phyloP scores from a whole-genome alignment of 1,284 basidiomycete species.

The Leccinum pachyderme region DNA sequence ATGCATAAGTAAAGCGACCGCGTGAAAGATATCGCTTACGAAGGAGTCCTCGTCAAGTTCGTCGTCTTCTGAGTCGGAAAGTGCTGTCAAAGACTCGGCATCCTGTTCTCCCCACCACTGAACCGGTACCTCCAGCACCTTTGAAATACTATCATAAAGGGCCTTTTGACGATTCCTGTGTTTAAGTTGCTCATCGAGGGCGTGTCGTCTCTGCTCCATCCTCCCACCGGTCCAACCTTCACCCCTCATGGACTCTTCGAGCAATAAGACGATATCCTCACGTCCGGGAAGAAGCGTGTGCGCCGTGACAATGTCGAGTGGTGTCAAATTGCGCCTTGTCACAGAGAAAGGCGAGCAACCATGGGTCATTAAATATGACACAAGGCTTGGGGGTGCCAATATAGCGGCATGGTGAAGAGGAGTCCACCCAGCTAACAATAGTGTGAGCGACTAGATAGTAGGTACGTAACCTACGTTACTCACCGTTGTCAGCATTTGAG shows the following conservation, averaged over 20 bases:
- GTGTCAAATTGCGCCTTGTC: slow-evolving; percentile 75
- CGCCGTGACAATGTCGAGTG: slow-evolving; percentile 83
- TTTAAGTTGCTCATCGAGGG: slow-evolving; percentile 56
- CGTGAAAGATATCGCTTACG: slow-evolving; percentile 40
- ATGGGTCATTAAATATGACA: slow-evolving; percentile 90
- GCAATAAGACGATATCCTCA: slow-evolving; percentile 73
- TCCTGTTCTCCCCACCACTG: slow-evolving; percentile 64
- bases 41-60: slow-evolving; percentile 48
- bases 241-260: slow-evolving; percentile 80
- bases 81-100: slow-evolving; percentile 35
- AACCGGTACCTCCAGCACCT: slow-evolving; percentile 51
- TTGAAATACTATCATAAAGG: slow-evolving; percentile 54
- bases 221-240: slow-evolving; percentile 71
- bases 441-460: slow-evolving; percentile 6
- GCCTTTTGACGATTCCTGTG: slow-evolving; percentile 51
- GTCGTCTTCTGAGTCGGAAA: slow-evolving; percentile 46
- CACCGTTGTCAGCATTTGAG: slow-evolving; percentile 61
- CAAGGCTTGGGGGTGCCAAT: slow-evolving; percentile 84
- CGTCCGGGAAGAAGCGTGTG: slow-evolving; percentile 77
- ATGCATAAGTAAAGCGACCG: slow-evolving; percentile 15
- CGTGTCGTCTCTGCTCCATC: slow-evolving; percentile 60
- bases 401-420: slow-evolving; percentile 93
- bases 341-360: slow-evolving; percentile 79
- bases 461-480: slow-evolving; percentile 16
- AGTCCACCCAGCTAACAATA: slow-evolving; percentile 81